Conservation (phyloP, 1,284 basidiomycete species). For the Puccinia coronata region DNA sequence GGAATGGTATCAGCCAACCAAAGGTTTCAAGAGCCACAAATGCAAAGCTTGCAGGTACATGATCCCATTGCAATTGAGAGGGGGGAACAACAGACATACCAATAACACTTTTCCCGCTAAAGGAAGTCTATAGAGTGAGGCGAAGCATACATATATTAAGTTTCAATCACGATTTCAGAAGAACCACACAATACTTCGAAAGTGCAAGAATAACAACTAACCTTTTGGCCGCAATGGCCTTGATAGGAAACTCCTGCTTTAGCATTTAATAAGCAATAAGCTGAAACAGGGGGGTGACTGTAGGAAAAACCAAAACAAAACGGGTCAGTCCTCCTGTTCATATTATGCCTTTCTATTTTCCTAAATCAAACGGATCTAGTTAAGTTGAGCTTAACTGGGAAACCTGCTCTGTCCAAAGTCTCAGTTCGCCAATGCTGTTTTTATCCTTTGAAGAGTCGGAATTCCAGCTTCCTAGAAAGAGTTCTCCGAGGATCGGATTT, state of each 20-base stretch:
- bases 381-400: constrained; percentile 66
- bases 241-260: constrained; percentile 75
- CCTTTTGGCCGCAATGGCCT: constrained; percentile 96
- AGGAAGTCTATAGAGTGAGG: constrained; percentile 19
- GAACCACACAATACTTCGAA: not conserved
- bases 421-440: constrained; percentile 77
- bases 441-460: constrained; percentile 60
- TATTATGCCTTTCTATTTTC: not conserved
- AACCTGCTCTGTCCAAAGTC: constrained; percentile 91
- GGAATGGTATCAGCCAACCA: too few relatives aligned
- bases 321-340: too few relatives aligned
- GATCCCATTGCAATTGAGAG: not conserved
- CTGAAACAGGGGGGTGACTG: constrained; percentile 65
- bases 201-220: constrained; percentile 64
- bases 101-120: constrained; percentile 44
- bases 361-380: not conserved
- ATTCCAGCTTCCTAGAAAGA: constrained; percentile 92
- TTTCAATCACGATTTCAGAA: not conserved
- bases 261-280: constrained; percentile 75
- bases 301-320: constrained; percentile 47
- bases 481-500: constrained; percentile 85
- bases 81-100: constrained; percentile 3
- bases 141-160: not conserved
- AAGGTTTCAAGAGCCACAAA: too few relatives aligned
- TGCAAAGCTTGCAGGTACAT: not conserved